These are phyloP conservation scores for Scolecobasidium constrictum DNA, from an alignment of 2,329 filamentous ascomycete genomes.

Conservation along the genomic window DNA sequence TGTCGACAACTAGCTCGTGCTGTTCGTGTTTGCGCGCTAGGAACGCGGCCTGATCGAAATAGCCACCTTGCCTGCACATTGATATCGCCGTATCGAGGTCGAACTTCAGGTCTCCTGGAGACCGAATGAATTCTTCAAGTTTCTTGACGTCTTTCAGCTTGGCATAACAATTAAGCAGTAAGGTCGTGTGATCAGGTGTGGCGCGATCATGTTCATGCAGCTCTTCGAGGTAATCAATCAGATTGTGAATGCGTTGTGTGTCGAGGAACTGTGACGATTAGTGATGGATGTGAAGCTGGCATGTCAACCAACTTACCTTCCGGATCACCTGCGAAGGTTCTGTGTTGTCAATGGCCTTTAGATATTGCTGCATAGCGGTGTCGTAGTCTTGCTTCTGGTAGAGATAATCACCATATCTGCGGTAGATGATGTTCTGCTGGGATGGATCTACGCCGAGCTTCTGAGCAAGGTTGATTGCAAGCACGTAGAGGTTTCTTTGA, in stretches of 20 bases:
- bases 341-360: conserved; percentile 89
- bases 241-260: conserved; percentile 91
- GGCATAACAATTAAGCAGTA: conserved; percentile 92
- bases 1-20: conserved; percentile 87
- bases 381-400: conserved; percentile 96
- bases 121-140: conserved; percentile 92
- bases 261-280: conserved; percentile 61
- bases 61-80: conserved; percentile 95
- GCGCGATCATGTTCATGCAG: conserved; percentile 89
- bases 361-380: conserved; percentile 97
- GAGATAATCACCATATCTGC: conserved; percentile 85
- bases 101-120: conserved; percentile 87
- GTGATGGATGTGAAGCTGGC: conserved; percentile 11
- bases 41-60: conserved; percentile 93
- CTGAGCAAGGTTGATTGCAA: conserved; percentile 86
- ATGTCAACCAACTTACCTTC: conserved; percentile 45
- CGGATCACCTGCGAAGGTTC: conserved; percentile 94
- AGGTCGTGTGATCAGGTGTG: conserved; percentile 87
- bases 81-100: conserved; percentile 93
- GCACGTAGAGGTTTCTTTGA: conserved; percentile 80
- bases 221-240: conserved; percentile 95
- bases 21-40: conserved; percentile 90
- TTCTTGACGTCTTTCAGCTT: conserved; percentile 97
- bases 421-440: conserved; percentile 85
- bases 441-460: conserved; percentile 69